Evolutionary conservation across 805 yeast species (phyloP).

Genomic region (Wickerhamiella azyma): DNA sequence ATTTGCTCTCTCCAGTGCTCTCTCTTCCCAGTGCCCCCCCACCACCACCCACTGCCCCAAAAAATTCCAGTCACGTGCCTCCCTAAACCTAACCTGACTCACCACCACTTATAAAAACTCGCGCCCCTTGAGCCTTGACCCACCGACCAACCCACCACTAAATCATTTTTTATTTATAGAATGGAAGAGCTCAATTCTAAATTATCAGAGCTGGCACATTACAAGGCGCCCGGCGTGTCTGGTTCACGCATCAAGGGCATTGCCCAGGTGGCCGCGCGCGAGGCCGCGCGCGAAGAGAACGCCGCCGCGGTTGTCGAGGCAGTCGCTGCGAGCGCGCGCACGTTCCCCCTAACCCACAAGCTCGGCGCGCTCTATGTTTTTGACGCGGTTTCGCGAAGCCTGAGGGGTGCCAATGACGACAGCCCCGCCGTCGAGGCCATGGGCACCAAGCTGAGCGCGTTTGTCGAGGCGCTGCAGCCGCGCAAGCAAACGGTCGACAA

Average conservation of each 20-base stretch:
- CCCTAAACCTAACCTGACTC: neutral
- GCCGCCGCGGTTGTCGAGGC: conserved; percentile 30
- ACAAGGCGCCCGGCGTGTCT: conserved; percentile 72
- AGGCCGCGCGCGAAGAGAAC: conserved; percentile 43
- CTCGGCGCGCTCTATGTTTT: conserved; percentile 82
- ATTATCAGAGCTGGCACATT: conserved; percentile 20
- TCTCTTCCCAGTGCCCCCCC: too few species aligned
- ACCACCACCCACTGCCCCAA: too few species aligned
- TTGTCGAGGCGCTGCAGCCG: conserved; percentile 40
- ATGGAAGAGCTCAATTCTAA: conserved; percentile 8
- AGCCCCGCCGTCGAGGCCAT: conserved; percentile 25
- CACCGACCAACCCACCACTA: neutral
- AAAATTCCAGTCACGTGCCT: too few species aligned
- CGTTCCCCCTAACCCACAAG: conserved; percentile 67
- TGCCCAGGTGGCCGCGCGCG: conserved; percentile 55
- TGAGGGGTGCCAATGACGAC: conserved; percentile 55
- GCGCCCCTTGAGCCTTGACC: neutral
- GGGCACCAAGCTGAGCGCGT: conserved; percentile 21
- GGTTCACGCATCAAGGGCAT: conserved; percentile 86
- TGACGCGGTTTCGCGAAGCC: conserved; percentile 83
- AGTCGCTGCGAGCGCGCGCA: conserved; percentile 46
- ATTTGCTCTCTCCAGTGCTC: too few species aligned
- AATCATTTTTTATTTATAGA: conserved; percentile 7
- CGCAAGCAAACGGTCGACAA: conserved; percentile 16
- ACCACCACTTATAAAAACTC: too few species aligned